Base-by-base conservation (phyloP, 768 basidiomycete genomes). In the Agaricus blazei region DNA sequence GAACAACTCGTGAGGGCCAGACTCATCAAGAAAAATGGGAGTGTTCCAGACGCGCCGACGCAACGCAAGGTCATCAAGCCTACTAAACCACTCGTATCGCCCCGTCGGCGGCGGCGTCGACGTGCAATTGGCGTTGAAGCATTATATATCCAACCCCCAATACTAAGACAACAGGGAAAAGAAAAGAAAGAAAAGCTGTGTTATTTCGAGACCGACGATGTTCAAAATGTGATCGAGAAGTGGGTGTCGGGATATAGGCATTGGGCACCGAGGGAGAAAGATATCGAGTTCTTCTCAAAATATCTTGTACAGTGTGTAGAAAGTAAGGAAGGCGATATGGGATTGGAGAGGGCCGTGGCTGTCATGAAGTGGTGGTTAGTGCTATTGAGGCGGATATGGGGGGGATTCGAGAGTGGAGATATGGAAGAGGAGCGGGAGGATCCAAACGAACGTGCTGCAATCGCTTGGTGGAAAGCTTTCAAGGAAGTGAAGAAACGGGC, bases 311-410 rank as follows among this genome's bases (percentile, higher is more conserved):
- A 82, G 59, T 84, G 81, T 54, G 81, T 88, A 36, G 83, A 86
- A 63, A 72, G 77, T n/a, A 63, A 65, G 19, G 65, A 67, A 49
- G 81, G 79, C 4, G 87, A 90, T 65, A 70, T 67, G 27, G 78
- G 90, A 0, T 69, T 92, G 40, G 86, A 87, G 69, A 80, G 80
- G 58, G 87, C 84, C 51, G 68, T 88, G 11, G 80, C 80, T 26
- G 80, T 90, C 15, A 74, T 91, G 75, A 85, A 80, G 63, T 95
- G 88, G 89, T 94, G 92, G 93, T 68, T 83, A 59, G 75, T 87
- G 31, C 65, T 94, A 27, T 66, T 92, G 61, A 72, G 85, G 61
- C 71, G 84, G 58, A 68, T 80, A 63, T 93, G 87, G 79, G 79
- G 75, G 9, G 68, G 72, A 3, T 79, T 79, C 52, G 86, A 89